phyloP scores from a whole-genome alignment of 495 filamentous ascomycete species.

The Penicillium alfredii region DNA sequence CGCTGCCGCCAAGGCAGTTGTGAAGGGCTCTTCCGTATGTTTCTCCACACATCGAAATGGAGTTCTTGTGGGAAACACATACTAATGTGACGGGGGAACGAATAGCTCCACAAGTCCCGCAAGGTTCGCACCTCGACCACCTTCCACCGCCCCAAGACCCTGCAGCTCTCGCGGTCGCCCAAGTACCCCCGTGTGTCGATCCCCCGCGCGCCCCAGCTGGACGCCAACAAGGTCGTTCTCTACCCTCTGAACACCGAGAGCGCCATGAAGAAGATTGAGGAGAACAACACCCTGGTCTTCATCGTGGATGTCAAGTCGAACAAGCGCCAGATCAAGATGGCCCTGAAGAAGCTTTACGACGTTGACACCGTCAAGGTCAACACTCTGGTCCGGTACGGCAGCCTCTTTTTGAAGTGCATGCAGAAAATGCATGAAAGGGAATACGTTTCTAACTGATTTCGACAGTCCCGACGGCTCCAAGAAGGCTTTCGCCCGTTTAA shows the following conservation, averaged over 20 bases:
- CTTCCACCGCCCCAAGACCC: constrained; percentile 97
- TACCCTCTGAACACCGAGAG: constrained; percentile 93
- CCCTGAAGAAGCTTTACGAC: constrained; percentile 99
- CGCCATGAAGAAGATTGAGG: constrained; percentile 99
- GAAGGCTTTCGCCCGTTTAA: constrained; percentile 96
- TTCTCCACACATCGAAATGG: too few relatives aligned
- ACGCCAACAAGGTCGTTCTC: constrained; percentile 85
- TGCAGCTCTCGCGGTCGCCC: constrained; percentile 79
- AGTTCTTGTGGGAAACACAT: too few relatives aligned
- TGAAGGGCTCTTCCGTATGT: constrained; percentile 71
- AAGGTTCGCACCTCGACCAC: constrained; percentile 90
- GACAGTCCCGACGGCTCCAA: constrained; percentile 87
- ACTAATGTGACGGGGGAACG: constrained; percentile 2
- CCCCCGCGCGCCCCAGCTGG: constrained; percentile 80
- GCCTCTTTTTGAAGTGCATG: not conserved
- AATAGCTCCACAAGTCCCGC: constrained; percentile 65
- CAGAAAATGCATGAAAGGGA: constrained; percentile 1
- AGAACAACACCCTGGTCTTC: constrained; percentile 99
- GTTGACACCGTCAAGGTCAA: constrained; percentile 98
- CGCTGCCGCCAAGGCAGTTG: constrained; percentile 87
- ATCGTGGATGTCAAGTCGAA: constrained; percentile 98
- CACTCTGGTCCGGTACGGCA: constrained; percentile 83
- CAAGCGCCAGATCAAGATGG: constrained; percentile 98
- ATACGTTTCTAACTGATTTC: constrained; percentile 13
- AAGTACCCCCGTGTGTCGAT: constrained; percentile 97